Percentiles rank a stretch among this genome's conserved stretches.
phyloP scores from a whole-genome alignment of 345 rosid species.

The Hibiscus syriacus region DNA sequence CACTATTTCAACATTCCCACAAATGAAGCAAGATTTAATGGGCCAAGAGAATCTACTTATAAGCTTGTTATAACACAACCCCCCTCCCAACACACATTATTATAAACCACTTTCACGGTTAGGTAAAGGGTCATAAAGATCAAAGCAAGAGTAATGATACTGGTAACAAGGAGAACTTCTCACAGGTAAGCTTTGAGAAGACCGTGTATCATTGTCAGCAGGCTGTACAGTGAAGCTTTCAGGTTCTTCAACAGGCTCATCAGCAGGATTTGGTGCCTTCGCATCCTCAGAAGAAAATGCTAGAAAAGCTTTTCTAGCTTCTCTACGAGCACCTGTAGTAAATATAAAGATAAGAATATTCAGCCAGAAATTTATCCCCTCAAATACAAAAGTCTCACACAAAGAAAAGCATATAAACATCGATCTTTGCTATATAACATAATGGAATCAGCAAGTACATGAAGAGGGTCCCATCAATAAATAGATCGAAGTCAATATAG shows the following conservation, averaged over 20 bases:
- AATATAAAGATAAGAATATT: slow-evolving; percentile 5
- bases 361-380: neutral
- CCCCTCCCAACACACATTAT: neutral
- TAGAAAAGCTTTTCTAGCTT: slow-evolving; percentile 91
- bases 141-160: slow-evolving; percentile 1
- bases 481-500: neutral
- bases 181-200: slow-evolving; percentile 69
- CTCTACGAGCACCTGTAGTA: slow-evolving; percentile 74
- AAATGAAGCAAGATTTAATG: neutral
- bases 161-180: slow-evolving; percentile 29
- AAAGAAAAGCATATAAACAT: neutral
- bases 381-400: neutral
- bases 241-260: slow-evolving; percentile 29
- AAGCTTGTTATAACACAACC: neutral
- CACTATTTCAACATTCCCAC: neutral
- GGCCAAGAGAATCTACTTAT: neutral
- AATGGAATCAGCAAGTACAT: neutral
- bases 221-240: slow-evolving; percentile 33
- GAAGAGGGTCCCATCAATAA: neutral
- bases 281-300: slow-evolving; percentile 72
- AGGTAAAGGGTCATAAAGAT: neutral
- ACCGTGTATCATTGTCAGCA: slow-evolving; percentile 30
- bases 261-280: slow-evolving; percentile 21
- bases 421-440: neutral
- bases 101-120: neutral